phyloP scores from a whole-genome alignment of 345 rosid genomes.

The Erucastrum elatum region DNA sequence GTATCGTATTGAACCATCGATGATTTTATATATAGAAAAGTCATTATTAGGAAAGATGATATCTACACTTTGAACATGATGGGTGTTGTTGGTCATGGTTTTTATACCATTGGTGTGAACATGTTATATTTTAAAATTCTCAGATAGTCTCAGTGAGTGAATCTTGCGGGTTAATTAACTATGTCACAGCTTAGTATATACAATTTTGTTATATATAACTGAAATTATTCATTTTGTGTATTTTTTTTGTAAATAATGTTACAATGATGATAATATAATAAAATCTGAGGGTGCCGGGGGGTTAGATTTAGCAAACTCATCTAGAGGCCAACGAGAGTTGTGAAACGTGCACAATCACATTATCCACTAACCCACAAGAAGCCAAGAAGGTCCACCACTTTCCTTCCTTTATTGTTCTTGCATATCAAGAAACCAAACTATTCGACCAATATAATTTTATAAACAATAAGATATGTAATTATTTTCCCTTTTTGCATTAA shows the following conservation, averaged over 20 bases:
- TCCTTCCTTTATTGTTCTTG: conserved; percentile 29
- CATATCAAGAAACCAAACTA: conserved; percentile 30
- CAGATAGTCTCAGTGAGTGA: conserved; percentile 15
- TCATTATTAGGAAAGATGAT: neutral
- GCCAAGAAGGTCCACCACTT: conserved; percentile 36
- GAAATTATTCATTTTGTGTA: neutral
- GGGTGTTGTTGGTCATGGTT: conserved; percentile 3
- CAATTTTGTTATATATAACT: neutral
- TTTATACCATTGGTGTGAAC: conserved; percentile 3
- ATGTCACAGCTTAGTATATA: conserved; percentile 12
- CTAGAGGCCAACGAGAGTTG: no score
- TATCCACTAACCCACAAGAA: conserved; percentile 39
- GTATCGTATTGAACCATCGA: neutral
- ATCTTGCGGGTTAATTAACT: conserved; percentile 15
- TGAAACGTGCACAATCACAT: no score
- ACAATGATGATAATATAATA: conserved; percentile 23
- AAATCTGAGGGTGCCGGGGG: neutral
- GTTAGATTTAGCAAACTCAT: conserved; percentile 25
- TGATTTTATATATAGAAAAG: neutral
- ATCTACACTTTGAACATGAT: neutral
- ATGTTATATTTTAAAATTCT: neutral
- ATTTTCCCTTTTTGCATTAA: neutral
- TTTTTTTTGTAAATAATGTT: neutral
- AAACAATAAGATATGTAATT: neutral
- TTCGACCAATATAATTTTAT: neutral